Evolutionary conservation across 2,329 filamentous ascomycete genomes (phyloP).

Genomic region (Pezicula carpinea): DNA sequence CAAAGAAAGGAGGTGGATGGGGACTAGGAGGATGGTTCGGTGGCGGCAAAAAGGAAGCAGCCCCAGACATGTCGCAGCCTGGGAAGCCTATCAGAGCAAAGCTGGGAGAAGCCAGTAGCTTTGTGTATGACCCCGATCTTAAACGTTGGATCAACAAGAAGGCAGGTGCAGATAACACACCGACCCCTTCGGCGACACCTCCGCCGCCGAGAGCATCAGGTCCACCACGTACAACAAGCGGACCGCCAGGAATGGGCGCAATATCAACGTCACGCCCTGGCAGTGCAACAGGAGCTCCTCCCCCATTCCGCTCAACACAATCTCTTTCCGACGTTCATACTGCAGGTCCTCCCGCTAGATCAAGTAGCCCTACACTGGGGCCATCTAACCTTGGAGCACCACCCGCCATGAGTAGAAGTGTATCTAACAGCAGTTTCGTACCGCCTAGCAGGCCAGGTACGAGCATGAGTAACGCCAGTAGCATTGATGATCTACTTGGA

Average conservation of each 20-base stretch:
- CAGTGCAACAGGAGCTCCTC: conserved; percentile 3
- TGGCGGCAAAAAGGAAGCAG: conserved; percentile 55
- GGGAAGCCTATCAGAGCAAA: conserved; percentile 83
- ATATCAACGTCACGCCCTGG: conserved; percentile 4
- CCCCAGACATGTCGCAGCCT: conserved; percentile 30
- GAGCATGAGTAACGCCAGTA: conserved; percentile 85
- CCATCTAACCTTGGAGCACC: conserved; percentile 8
- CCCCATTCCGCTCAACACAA: conserved; percentile 3
- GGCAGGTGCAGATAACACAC: conserved; percentile 54
- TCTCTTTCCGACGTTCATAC: conserved; percentile 26
- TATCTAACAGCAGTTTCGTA: conserved; percentile 18
- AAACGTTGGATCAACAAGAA: conserved; percentile 99
- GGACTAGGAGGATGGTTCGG: conserved; percentile 83
- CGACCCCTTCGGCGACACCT: conserved; percentile 62
- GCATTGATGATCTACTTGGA: conserved; percentile 87
- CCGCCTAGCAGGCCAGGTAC: conserved; percentile 69
- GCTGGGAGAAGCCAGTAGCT: conserved; percentile 86
- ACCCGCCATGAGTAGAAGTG: conserved; percentile 20
- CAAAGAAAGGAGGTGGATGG: conserved; percentile 67
- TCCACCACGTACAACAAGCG: conserved; percentile 33
- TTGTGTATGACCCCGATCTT: conserved; percentile 91
- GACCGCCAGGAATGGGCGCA: conserved; percentile 6
- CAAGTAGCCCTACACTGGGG: conserved; percentile 2
- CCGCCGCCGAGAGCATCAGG: conserved; percentile 66
- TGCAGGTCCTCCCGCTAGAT: conserved; percentile 15